Evolutionary conservation across 139 green algal species (phyloP).

Genomic region (Chlamydomonas urium): DNA sequence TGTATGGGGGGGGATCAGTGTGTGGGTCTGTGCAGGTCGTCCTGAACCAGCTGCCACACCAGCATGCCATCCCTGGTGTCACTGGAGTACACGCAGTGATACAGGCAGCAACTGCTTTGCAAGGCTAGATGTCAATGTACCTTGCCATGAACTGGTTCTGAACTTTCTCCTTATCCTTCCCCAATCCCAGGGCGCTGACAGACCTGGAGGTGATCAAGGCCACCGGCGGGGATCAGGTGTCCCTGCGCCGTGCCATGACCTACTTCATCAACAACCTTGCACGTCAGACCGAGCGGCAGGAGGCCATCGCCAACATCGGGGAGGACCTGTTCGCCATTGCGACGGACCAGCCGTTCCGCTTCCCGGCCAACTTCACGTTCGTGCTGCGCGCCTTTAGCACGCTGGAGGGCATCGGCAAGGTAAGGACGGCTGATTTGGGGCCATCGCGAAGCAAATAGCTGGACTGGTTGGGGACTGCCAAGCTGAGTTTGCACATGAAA

Average conservation of each 20-base stretch:
- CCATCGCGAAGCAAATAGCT: too few species aligned
- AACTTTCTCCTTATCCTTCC: neutral
- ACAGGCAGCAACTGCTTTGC: too few species aligned
- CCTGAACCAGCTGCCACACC: too few species aligned
- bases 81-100: too few species aligned
- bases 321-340: constrained; percentile 86
- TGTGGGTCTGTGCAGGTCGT: too few species aligned
- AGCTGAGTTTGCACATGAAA: too few species aligned
- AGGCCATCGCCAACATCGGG: constrained; percentile 68
- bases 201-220: constrained; percentile 70
- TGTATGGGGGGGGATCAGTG: too few species aligned
- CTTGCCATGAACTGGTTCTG: too few species aligned
- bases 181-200: constrained; percentile 37
- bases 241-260: constrained; percentile 56
- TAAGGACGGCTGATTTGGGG: too few species aligned
- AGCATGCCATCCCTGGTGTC: too few species aligned
- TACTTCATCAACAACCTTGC: constrained; percentile 68
- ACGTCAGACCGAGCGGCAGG: constrained; percentile 65
- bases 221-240: constrained; percentile 57
- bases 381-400: constrained; percentile 82
- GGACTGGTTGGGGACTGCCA: too few species aligned
- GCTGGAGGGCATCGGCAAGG: constrained; percentile 62
- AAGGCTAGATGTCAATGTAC: too few species aligned
- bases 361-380: constrained; percentile 86
- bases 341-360: constrained; percentile 80